Percentiles rank a stretch among this genome's conserved stretches.
These are phyloP conservation scores for Xerocomus potaroensis DNA, from an alignment of 768 basidiomycete species.

Conservation along the genomic window DNA sequence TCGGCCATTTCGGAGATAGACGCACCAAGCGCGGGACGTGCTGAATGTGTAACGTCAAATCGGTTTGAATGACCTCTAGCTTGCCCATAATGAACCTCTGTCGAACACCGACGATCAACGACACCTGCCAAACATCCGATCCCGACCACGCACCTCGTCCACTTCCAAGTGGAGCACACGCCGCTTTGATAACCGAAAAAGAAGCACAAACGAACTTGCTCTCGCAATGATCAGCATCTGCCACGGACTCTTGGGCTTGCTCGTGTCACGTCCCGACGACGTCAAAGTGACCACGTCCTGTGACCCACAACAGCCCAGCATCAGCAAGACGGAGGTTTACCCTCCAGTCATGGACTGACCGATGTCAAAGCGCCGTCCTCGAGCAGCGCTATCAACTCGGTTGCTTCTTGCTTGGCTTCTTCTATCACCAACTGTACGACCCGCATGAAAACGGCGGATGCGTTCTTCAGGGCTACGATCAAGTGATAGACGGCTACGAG, in stretches of 20 bases:
- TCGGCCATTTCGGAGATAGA: background rate
- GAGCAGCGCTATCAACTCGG: constrained; percentile 11
- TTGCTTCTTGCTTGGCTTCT: constrained; percentile 18
- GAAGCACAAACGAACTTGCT: constrained; percentile 17
- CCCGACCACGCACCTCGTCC: constrained; percentile 9
- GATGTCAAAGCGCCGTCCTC: constrained; percentile 1
- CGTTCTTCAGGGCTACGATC: constrained; percentile 9
- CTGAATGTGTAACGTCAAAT: constrained; percentile 4
- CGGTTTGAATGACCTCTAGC: constrained; percentile 21
- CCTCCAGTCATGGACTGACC: constrained; percentile 8
- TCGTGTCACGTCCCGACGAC: background rate
- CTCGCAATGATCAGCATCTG: constrained; percentile 21
- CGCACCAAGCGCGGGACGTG: constrained; percentile 18
- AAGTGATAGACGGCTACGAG: constrained; percentile 5
- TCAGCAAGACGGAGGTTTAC: background rate
- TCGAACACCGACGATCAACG: background rate
- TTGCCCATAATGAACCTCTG: constrained; percentile 14
- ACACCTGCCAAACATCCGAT: background rate
- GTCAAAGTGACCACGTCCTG: constrained; percentile 8
- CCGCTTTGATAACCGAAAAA: constrained; percentile 14
- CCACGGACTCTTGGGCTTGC: background rate
- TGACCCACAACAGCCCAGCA: no score
- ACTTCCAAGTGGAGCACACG: constrained; percentile 24
- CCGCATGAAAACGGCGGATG: constrained; percentile 9
- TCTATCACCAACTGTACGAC: constrained; percentile 6